These are phyloP conservation scores for Leucosporidium scottii DNA, from an alignment of 768 basidiomycete genomes.

Conservation along the genomic window DNA sequence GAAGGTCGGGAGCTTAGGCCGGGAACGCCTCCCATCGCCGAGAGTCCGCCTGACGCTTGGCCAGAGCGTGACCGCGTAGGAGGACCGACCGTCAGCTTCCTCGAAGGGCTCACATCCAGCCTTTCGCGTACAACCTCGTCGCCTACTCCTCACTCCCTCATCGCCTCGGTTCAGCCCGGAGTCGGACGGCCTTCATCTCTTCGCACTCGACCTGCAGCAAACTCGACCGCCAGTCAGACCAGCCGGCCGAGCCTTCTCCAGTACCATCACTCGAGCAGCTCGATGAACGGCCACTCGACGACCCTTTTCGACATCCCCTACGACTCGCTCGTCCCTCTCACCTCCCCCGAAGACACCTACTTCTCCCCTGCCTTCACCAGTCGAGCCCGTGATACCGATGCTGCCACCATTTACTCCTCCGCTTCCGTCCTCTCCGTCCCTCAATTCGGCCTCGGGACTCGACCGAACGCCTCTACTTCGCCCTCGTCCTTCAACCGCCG, in stretches of 20 bases:
- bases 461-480: conserved; percentile 10
- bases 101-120: conserved; percentile 18
- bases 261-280: conserved; percentile 13
- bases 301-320: conserved; percentile 35
- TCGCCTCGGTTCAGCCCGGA: not conserved
- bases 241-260: conserved; percentile 3
- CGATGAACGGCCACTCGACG: not conserved
- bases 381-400: conserved; percentile 26
- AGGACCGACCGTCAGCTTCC: conserved; percentile 18
- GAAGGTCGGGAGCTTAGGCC: not conserved
- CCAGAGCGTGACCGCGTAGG: conserved; percentile 9
- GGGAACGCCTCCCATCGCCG: not conserved
- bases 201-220: conserved; percentile 6
- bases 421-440: conserved; percentile 18
- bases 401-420: conserved; percentile 30
- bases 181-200: conserved; percentile 20
- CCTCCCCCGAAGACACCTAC: conserved; percentile 32
- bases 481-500: conserved; percentile 9
- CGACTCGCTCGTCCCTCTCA: conserved; percentile 43
- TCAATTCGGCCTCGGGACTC: conserved; percentile 1
- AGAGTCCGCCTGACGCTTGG: not conserved
- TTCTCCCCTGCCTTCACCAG: conserved; percentile 29
- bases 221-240: not conserved
- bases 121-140: conserved; percentile 21
- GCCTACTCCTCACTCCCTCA: conserved; percentile 8